phyloP scores from a whole-genome alignment of 2,329 filamentous ascomycete genomes.

The Biscogniauxia sp. region DNA sequence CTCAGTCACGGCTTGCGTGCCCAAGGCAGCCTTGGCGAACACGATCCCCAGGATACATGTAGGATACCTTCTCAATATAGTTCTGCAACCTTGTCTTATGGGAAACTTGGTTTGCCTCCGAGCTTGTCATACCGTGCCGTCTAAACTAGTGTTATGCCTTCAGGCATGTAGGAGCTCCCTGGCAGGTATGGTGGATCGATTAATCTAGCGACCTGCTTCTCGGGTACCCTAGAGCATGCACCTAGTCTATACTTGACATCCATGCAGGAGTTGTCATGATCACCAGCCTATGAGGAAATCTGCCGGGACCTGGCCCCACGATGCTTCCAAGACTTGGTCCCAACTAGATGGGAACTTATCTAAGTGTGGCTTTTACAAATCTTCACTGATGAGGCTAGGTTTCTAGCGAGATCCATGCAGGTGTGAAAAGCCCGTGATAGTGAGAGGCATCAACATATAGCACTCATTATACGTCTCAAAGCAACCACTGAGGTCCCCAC shows the following conservation, averaged over 20 bases:
- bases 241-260: conserved; percentile 8
- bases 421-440: conserved; percentile 3
- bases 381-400: conserved; percentile 3
- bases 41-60: conserved; percentile 5
- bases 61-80: conserved; percentile 4
- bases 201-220: conserved; percentile 6
- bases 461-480: neutral
- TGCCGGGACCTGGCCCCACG: conserved; percentile 1
- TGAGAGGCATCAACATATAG: neutral
- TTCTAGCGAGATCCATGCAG: neutral
- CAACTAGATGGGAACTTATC: conserved; percentile 14
- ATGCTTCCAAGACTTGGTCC: conserved; percentile 11
- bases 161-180: neutral
- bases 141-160: neutral
- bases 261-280: conserved; percentile 10
- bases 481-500: neutral
- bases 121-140: neutral
- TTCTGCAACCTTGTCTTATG: neutral
- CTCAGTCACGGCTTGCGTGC: conserved; percentile 6
- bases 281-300: conserved; percentile 7
- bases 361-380: conserved; percentile 4
- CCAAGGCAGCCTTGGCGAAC: conserved; percentile 5
- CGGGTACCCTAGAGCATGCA: conserved; percentile 3
- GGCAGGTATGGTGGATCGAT: neutral
- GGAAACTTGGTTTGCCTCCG: conserved; percentile 1